Conservation (phyloP, 768 basidiomycete genomes). For the Scleroderma citrinum region DNA sequence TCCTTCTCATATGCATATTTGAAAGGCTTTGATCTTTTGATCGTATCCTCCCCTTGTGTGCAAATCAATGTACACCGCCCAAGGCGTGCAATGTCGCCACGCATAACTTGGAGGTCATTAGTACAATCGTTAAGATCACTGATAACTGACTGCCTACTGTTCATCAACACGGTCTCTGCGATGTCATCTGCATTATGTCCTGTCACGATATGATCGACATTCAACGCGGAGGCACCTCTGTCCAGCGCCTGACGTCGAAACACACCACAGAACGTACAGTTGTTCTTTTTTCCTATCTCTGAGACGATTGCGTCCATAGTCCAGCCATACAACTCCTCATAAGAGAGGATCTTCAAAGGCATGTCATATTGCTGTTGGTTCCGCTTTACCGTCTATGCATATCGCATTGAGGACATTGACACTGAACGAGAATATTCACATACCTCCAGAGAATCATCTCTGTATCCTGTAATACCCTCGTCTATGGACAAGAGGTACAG, state of each 20-base stretch:
- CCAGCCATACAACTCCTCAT: conserved; percentile 97
- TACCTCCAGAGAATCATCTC: conserved; percentile 95
- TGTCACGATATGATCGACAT: conserved; percentile 96
- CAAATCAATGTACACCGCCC: conserved; percentile 93
- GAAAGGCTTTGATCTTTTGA: conserved; percentile 97
- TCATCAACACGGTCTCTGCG: conserved; percentile 98
- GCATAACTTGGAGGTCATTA: conserved; percentile 65
- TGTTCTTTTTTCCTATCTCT: conserved; percentile 95
- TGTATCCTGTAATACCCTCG: conserved; percentile 96
- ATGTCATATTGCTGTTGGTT: conserved; percentile 94
- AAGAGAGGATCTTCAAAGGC: conserved; percentile 93
- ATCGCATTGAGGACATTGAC: not conserved
- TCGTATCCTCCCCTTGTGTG: conserved; percentile 94
- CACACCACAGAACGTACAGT: conserved; percentile 98
- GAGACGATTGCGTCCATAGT: conserved; percentile 97
- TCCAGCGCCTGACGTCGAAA: conserved; percentile 96
- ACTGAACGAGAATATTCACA: conserved; percentile 3
- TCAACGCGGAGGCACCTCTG: conserved; percentile 81
- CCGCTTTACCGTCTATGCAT: conserved; percentile 84
- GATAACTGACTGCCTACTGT: conserved; percentile 53
- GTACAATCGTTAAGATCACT: not conserved
- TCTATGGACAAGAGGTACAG: conserved; percentile 94
- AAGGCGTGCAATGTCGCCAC: conserved; percentile 92
- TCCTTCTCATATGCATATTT: conserved; percentile 99
- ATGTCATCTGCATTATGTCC: conserved; percentile 99